Evolutionary conservation across 2,329 filamentous ascomycete genomes (phyloP).

Genomic region (Metarhizium robertsii): DNA sequence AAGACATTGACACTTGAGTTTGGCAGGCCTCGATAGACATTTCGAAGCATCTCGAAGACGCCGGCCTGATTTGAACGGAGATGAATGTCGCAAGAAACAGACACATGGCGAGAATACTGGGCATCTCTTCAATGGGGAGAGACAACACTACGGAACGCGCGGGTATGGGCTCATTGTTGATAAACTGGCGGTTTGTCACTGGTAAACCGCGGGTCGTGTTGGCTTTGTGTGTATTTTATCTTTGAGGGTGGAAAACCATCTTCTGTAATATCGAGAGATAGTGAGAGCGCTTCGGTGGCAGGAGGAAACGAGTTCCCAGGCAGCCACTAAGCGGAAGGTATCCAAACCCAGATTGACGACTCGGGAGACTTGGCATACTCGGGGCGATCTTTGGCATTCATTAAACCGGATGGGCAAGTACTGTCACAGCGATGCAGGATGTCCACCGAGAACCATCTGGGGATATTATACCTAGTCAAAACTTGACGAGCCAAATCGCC

Average conservation of each 20-base stretch:
- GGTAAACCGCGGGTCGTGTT: slow-evolving; percentile 18
- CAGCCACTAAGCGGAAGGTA: not conserved
- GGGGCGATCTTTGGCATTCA: not conserved
- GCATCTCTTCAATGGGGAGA: slow-evolving; percentile 25
- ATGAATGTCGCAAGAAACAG: not conserved
- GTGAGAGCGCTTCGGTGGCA: not conserved
- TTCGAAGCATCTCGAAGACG: slow-evolving; percentile 17
- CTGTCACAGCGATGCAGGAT: not conserved
- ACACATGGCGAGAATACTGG: slow-evolving; percentile 15
- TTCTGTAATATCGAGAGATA: slow-evolving; percentile 32
- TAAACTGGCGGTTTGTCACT: slow-evolving; percentile 11
- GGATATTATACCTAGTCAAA: not conserved
- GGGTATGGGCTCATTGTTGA: slow-evolving; percentile 2
- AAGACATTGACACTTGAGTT: slow-evolving; percentile 19
- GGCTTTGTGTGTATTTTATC: slow-evolving; percentile 30
- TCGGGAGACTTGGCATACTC: not conserved
- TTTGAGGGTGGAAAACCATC: slow-evolving; percentile 35
- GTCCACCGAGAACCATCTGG: not conserved
- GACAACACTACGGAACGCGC: slow-evolving; percentile 16
- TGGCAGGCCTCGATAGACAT: slow-evolving; percentile 18
- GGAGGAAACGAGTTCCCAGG: not conserved
- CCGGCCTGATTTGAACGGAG: slow-evolving; percentile 17
- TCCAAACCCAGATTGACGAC: not conserved
- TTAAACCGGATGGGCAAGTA: not conserved
- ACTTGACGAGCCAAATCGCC: not conserved